These are phyloP conservation scores for Cenchrus fungigraminus DNA, from an alignment of 176 grass and related monocot genomes.

Conservation along the genomic window DNA sequence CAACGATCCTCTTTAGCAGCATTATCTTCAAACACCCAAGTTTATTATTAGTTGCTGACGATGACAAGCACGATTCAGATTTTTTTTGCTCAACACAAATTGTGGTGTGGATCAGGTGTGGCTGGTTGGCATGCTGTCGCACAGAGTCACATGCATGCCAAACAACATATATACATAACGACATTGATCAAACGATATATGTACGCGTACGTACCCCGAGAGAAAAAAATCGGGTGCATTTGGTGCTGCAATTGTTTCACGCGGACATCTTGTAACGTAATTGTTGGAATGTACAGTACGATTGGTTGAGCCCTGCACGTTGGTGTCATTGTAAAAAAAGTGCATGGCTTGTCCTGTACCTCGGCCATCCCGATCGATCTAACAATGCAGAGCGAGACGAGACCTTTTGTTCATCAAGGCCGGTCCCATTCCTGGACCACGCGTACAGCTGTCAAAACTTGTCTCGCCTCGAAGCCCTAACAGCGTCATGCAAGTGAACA, in stretches of 20 bases:
- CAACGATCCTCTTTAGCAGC: background rate
- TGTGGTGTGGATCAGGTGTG: background rate
- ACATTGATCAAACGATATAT: background rate
- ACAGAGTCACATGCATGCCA: background rate
- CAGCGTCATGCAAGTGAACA: constrained; percentile 37
- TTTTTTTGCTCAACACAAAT: background rate
- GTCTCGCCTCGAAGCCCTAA: constrained; percentile 21
- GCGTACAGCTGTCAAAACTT: constrained; percentile 35
- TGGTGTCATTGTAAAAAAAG: constrained; percentile 4
- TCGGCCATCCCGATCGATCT: constrained; percentile 25
- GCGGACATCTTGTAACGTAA: background rate
- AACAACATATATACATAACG: background rate
- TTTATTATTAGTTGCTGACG: background rate
- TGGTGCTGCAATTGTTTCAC: background rate
- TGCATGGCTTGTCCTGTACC: background rate
- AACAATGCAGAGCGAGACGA: constrained; percentile 23
- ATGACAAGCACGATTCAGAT: background rate
- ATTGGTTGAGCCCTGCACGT: background rate
- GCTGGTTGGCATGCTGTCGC: background rate
- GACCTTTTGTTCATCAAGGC: constrained; percentile 13
- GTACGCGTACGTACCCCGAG: background rate
- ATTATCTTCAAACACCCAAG: background rate
- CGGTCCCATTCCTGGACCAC: constrained; percentile 42
- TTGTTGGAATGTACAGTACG: background rate
- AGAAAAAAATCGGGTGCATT: background rate